Conservation (phyloP, 2,329 filamentous ascomycete species). For the Curvularia spicifera region DNA sequence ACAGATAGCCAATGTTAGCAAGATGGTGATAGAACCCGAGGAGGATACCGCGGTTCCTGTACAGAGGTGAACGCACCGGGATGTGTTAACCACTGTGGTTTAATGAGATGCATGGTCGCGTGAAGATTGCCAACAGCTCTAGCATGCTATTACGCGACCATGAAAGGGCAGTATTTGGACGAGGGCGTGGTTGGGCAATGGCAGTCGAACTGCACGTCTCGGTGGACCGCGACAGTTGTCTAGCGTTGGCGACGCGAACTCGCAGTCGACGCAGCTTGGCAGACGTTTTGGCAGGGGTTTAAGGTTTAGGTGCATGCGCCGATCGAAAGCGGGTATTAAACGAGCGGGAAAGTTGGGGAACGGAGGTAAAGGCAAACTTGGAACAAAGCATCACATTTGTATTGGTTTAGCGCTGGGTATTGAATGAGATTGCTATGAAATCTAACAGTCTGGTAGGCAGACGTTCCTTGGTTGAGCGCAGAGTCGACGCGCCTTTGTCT, state of each 20-base stretch:
- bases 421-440: background rate
- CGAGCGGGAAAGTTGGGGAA: slow-evolving; percentile 6
- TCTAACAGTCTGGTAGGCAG: background rate
- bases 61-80: slow-evolving; percentile 65
- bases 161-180: slow-evolving; percentile 12
- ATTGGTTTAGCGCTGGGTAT: background rate
- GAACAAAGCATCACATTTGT: background rate
- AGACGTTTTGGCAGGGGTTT: slow-evolving; percentile 37
- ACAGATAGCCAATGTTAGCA: slow-evolving; percentile 27
- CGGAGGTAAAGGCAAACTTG: background rate
- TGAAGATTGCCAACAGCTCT: slow-evolving; percentile 18
- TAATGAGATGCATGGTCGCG: slow-evolving; percentile 69
- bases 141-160: slow-evolving; percentile 41
- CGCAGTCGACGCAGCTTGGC: slow-evolving; percentile 37
- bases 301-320: slow-evolving; percentile 43
- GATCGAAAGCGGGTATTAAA: slow-evolving; percentile 29
- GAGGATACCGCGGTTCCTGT: slow-evolving; percentile 13
- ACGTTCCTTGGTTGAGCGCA: background rate
- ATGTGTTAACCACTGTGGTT: slow-evolving; percentile 94
- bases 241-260: slow-evolving; percentile 42
- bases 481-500: background rate
- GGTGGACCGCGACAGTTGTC: slow-evolving; percentile 38
- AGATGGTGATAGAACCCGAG: background rate
- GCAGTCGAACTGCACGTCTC: slow-evolving; percentile 27
- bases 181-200: slow-evolving; percentile 20